phyloP scores from a whole-genome alignment of 2,329 filamentous ascomycete genomes.

The Clarireedia hainanense region DNA sequence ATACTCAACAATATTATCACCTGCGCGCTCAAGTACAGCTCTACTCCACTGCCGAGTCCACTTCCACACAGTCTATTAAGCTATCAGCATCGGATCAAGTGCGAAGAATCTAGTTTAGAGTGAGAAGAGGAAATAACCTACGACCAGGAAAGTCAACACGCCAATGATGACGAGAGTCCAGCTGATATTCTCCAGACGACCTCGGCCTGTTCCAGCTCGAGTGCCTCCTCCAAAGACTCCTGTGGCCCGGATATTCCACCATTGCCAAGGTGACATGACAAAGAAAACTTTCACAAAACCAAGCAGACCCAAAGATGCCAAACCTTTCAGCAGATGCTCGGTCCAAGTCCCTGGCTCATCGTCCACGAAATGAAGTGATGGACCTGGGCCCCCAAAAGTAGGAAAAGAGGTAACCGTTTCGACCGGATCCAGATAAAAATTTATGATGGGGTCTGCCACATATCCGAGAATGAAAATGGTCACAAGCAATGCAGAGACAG shows the following conservation, averaged over 20 bases:
- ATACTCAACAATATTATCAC: constrained; percentile 79
- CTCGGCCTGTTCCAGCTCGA: constrained; percentile 56
- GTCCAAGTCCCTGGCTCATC: constrained; percentile 57
- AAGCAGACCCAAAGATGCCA: constrained; percentile 81
- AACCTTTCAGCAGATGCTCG: constrained; percentile 80
- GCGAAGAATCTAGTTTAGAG: too few species aligned
- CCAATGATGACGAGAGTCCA: constrained; percentile 75
- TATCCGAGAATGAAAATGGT: constrained; percentile 82
- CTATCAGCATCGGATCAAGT: not conserved
- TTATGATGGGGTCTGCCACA: constrained; percentile 85
- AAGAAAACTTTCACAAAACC: constrained; percentile 78
- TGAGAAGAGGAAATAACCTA: constrained; percentile 38
- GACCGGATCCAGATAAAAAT: constrained; percentile 74
- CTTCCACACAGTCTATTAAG: constrained; percentile 66
- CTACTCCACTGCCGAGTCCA: constrained; percentile 67
- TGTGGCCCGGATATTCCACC: constrained; percentile 63
- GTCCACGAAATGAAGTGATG: constrained; percentile 31
- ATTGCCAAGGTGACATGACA: constrained; percentile 66
- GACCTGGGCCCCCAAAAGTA: constrained; percentile 35
- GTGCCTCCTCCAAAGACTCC: constrained; percentile 47
- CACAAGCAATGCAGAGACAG: constrained; percentile 60
- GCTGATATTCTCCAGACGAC: constrained; percentile 70
- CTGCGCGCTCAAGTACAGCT: constrained; percentile 65
- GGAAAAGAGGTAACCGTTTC: constrained; percentile 46
- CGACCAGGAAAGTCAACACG: constrained; percentile 67